phyloP scores from a whole-genome alignment of 2,329 filamentous ascomycete genomes.

The Talaromyces sp. region DNA sequence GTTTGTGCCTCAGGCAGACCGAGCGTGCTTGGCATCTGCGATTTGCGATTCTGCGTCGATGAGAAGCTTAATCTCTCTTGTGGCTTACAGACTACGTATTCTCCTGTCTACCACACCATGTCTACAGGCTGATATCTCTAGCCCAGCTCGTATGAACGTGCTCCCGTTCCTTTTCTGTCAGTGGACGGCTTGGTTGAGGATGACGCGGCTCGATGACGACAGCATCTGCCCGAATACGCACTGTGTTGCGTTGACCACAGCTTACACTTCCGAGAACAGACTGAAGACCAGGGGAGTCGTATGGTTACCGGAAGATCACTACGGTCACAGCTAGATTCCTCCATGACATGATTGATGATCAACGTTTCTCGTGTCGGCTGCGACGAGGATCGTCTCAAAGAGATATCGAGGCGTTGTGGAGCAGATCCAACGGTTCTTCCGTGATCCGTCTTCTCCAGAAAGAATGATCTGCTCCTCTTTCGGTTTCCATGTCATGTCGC shows the following conservation, averaged over 20 bases:
- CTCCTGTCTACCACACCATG: neutral
- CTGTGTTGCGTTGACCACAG: neutral
- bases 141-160: neutral
- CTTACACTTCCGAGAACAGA: neutral
- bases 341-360: neutral
- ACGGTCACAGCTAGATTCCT: neutral
- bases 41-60: neutral
- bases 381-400: neutral
- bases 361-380: neutral
- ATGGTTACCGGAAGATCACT: neutral
- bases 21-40: neutral
- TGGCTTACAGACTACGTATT: neutral
- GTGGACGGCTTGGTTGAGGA: neutral
- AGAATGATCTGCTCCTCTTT: neutral
- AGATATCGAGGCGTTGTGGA: neutral
- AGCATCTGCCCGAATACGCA: neutral
- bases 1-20: neutral
- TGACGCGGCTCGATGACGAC: conserved; percentile 16
- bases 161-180: neutral
- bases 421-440: neutral
- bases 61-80: neutral
- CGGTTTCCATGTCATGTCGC: neutral
- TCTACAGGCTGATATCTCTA: neutral
- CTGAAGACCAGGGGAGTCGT: neutral
- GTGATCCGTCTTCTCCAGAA: neutral